These are phyloP conservation scores for Fulvia fulva DNA, from an alignment of 2,329 filamentous ascomycete species.

Conservation along the genomic window DNA sequence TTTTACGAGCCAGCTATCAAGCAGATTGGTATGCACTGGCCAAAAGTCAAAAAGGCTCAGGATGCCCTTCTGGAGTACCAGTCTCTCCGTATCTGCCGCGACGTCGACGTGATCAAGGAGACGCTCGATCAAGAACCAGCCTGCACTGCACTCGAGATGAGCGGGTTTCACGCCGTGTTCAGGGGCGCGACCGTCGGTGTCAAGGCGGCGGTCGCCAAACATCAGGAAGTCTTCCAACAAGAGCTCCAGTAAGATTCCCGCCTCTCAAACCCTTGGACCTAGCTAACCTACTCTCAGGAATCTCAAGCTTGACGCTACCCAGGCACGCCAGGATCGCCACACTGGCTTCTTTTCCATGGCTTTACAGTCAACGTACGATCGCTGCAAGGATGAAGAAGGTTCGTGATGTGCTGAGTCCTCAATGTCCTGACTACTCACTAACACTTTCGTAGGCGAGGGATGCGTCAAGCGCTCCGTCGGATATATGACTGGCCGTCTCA, in stretches of 20 bases:
- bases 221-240: background rate
- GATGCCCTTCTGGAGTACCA: no score
- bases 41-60: no score
- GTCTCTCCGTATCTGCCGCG: no score
- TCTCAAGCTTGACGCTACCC: conserved; percentile 8
- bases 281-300: conserved; percentile 4
- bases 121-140: no score
- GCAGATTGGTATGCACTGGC: no score
- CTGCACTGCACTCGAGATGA: no score
- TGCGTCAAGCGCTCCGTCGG: background rate
- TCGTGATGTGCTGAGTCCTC: background rate
- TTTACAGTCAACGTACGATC: conserved; percentile 10
- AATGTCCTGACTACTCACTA: no score
- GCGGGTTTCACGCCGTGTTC: conserved; percentile 4
- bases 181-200: conserved; percentile 1
- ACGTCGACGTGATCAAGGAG: no score
- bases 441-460: no score
- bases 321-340: conserved; percentile 3
- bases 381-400: background rate
- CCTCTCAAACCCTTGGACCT: background rate
- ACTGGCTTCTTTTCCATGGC: conserved; percentile 7
- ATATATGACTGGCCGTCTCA: no score
- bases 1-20: no score
- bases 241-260: background rate
- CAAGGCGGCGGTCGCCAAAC: background rate